Conservation (phyloP, 2,329 filamentous ascomycete species). For the Chalara sp. region DNA sequence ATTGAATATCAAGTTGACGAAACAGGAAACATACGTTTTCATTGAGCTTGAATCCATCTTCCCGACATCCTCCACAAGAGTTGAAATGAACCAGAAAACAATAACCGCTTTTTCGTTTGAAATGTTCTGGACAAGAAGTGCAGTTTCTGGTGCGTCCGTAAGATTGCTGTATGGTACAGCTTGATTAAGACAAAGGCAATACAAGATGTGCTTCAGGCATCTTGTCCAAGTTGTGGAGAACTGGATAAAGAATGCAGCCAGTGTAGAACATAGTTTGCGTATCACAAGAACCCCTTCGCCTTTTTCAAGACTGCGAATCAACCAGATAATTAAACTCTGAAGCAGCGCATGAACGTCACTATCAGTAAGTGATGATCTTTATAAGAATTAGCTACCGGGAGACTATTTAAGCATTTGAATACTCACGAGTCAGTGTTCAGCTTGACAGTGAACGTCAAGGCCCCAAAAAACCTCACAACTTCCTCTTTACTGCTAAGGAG, state of each 20-base stretch:
- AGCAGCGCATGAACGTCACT: slow-evolving; percentile 54
- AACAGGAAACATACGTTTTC: slow-evolving; percentile 39
- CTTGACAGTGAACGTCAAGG: slow-evolving; percentile 88
- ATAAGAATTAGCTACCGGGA: slow-evolving; percentile 9
- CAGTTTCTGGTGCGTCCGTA: slow-evolving; percentile 35
- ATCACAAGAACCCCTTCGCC: slow-evolving; percentile 54
- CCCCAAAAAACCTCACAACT: slow-evolving; percentile 85
- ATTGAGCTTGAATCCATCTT: slow-evolving; percentile 58
- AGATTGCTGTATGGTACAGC: slow-evolving; percentile 42
- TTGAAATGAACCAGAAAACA: slow-evolving; percentile 57
- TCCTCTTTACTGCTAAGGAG: slow-evolving; percentile 63
- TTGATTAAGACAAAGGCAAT: slow-evolving; percentile 46
- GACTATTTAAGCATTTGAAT: neutral
- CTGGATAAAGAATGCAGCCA: slow-evolving; percentile 69
- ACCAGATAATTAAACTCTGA: slow-evolving; percentile 54
- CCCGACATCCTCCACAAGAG: slow-evolving; percentile 58
- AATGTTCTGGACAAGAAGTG: slow-evolving; percentile 39
- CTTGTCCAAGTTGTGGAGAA: slow-evolving; percentile 61
- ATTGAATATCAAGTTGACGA: neutral
- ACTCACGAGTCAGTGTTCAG: slow-evolving; percentile 80
- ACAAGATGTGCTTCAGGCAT: slow-evolving; percentile 57
- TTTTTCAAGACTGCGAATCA: slow-evolving; percentile 46
- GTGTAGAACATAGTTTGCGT: slow-evolving; percentile 69
- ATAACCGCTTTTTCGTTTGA: slow-evolving; percentile 45
- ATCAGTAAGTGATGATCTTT: slow-evolving; percentile 44